Base-by-base conservation (phyloP, 129 eudicot species). In the Flaveria trinervia region DNA sequence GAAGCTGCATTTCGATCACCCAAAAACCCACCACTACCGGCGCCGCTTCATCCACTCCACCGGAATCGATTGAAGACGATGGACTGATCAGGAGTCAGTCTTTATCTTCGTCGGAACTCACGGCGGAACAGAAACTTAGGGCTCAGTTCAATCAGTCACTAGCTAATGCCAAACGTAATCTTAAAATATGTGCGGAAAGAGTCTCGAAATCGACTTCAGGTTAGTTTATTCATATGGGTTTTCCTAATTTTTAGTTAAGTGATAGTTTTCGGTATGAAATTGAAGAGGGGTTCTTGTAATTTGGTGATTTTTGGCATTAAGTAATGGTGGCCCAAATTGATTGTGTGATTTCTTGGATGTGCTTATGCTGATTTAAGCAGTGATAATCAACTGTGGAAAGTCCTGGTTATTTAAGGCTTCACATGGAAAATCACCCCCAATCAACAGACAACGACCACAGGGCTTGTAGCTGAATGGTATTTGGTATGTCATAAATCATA, bases 131-230 rank as follows among this genome's bases (percentile, higher is more conserved):
- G 81, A 81, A 85, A 74, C 69, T 52, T 15, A 87, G 91, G 78
- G 87, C 80, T 79, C 87, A 91, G 39, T 66, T 87, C 48, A 91
- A 87, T 79, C 83, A 79, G 72, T 82, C 89, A 2, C 69, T 85
- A 3, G 98, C 98, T 2, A 80, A 82, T 51, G 86, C 97, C n/a
- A 89, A 83, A 72, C 81, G 84, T 0, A 93, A 93, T 78, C 87
- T 91, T 83, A 87, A 76, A 71, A 74, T 89, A 18, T 93, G 98
- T 76, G 77, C 80, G 7, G 83, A 83, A 3, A 89, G 81, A 80
- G 59, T 90, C 74, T 65, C 85, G 39, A 85, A 83, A 26, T 68
- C 90, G n/a, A 70, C 75, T 23, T 3, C 83, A 68, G 92, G 93
- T 88, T 22, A 20, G 60, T 17, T 59, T 36, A 7, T 25, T 46